These are phyloP conservation scores for Leucosporidium creatinivorum DNA, from an alignment of 768 basidiomycete species.

Conservation along the genomic window DNA sequence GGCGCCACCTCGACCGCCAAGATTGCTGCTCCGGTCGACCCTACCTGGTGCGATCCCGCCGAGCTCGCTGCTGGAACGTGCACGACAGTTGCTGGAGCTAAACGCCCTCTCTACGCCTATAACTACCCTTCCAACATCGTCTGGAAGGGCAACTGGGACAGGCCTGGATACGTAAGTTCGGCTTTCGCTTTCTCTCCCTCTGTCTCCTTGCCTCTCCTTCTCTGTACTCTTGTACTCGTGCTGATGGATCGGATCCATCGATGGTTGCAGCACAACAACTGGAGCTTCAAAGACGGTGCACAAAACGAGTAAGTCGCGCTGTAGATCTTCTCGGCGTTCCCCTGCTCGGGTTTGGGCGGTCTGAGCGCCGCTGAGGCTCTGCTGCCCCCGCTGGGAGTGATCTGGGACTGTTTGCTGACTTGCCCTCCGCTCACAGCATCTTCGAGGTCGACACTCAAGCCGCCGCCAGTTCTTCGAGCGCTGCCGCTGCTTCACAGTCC, in stretches of 20 bases:
- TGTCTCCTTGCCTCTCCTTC: too few species aligned
- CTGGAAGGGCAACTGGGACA: background rate
- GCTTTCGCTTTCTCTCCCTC: background rate
- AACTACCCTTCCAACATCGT: slow-evolving; percentile 1
- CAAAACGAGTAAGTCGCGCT: background rate
- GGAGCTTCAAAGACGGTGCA: slow-evolving; percentile 6
- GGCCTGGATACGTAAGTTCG: background rate
- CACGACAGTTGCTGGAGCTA: slow-evolving; percentile 1
- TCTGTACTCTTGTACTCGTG: too few species aligned
- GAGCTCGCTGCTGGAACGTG: background rate
- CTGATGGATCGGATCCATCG: too few species aligned
- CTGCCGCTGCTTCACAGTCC: too few species aligned
- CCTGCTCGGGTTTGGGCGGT: background rate
- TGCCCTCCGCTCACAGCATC: too few species aligned
- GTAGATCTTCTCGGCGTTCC: background rate
- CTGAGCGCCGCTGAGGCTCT: background rate
- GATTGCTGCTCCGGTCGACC: slow-evolving; percentile 22
- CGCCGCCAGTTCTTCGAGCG: too few species aligned
- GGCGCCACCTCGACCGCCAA: background rate
- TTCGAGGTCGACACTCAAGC: too few species aligned
- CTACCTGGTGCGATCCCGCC: slow-evolving; percentile 19
- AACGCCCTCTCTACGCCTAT: slow-evolving; percentile 27
- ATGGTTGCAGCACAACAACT: background rate
- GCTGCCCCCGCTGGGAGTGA: too few species aligned
- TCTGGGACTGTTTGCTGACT: too few species aligned